Base-by-base conservation (phyloP, 495 filamentous ascomycete genomes). In the Aspergillus diversus region DNA sequence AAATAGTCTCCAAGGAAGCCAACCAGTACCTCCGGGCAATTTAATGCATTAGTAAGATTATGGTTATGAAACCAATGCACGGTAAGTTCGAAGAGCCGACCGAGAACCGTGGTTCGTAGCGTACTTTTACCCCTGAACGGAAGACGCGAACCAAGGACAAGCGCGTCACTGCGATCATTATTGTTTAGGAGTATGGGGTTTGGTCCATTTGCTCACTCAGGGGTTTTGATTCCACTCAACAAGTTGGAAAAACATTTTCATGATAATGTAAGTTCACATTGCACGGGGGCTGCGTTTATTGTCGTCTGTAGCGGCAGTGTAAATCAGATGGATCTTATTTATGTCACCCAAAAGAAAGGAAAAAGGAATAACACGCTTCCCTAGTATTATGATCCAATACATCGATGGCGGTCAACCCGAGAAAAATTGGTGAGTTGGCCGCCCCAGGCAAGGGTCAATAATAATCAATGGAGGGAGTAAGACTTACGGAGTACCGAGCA, bases 21-120 rank as follows among this genome's bases (percentile, higher is more conserved):
- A 43, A 12, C 39, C 39, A 11, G n/a, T 43, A 12, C 39, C n/a
- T 1, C 6, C 39, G 21, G 21, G 21, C 21, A 27, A 2, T 27
- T 27, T 27, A 43, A 43, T 5, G 39, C 39, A 43, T 43, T 43
- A 1, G 21, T 50, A 50, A 21, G 16, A 50, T 50, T 50, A 50
- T 6, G 11, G 4, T 17, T 27, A 50, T 50, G 47, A 50, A 50
- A 50, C n/a, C 16, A 7, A 27, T 27, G 1, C 27, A 50, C 47
- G n/a, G 8, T 27, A 50, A 6, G 47, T 50, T 37, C 59, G 60
- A 56, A 66, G 51, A 21, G 49, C 52, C 34, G 59, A 49, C 50
- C 50, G 55, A 54, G 67, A 74, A 71, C 74, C 76, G 69, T 70
- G 76, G 76, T 75, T 73, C 71, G 46, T 60, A 56, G 60, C 35